Base-by-base conservation (phyloP, 208 protist species). In the Crithidia expoeki region DNA sequence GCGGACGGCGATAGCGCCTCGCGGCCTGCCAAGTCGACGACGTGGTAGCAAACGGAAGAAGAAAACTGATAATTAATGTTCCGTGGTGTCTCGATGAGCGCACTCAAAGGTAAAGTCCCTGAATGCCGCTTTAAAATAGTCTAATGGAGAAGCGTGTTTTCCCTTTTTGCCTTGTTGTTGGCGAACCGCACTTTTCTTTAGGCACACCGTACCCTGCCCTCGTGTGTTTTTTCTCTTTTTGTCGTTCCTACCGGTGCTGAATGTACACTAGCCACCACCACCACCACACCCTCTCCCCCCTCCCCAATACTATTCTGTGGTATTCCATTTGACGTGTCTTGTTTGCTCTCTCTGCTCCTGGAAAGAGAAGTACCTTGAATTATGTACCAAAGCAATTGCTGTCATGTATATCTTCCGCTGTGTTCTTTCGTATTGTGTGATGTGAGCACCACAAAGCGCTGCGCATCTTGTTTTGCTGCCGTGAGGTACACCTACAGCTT, bases 111-210 rank as follows among this genome's bases (percentile, higher is more conserved):
- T n/a, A n/a, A n/a, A n/a, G n/a, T n/a, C n/a, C n/a, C n/a, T n/a
- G n/a, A n/a, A n/a, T n/a, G n/a, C n/a, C n/a, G n/a, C n/a, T n/a
- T n/a, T n/a, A n/a, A n/a, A n/a, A n/a, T n/a, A n/a, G n/a, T 40
- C 9, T 42, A 12, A 5, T 28, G 4, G 44, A 21, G 9, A 21
- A 23, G 10, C 14, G 17, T 32, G 58, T 34, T 62, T 59, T 60
- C 21, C 27, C 61, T 66, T 21, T 66, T 65, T 40, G 40, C 40
- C 28, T 73, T 56, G 50, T 46, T 49, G 44, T 49, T 49, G 44
- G 7, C 14, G 7, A 14, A 17, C 14, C 14, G 38, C 38, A 44
- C 14, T 44, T 44, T 44, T 14, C 14, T 44, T 44, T 44, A 14
- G 38, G 14, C 14, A 17, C 14, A 7, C 38, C 38, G 7, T 14